Conservation (phyloP, 1,139 yeast species). For the Magnusiomyces paraingens region DNA sequence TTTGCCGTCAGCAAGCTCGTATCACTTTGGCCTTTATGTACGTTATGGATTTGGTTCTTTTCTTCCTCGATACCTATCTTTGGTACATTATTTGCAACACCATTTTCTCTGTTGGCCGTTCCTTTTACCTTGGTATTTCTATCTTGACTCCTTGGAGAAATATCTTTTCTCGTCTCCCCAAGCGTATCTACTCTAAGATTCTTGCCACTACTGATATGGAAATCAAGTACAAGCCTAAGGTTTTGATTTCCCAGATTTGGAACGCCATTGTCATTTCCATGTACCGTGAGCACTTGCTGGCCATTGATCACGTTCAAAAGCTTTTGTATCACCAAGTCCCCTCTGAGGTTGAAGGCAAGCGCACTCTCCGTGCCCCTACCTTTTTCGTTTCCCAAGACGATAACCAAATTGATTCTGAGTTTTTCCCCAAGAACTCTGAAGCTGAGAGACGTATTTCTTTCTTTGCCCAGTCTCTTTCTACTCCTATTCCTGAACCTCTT, state of each 20-base stretch:
- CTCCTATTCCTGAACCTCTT: slow-evolving; percentile 96
- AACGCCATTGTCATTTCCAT: slow-evolving; percentile 95
- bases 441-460: slow-evolving; percentile 99
- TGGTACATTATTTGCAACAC: slow-evolving; percentile 97
- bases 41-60: slow-evolving; percentile 83
- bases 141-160: slow-evolving; percentile 99
- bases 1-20: slow-evolving; percentile 82
- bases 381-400: slow-evolving; percentile 98
- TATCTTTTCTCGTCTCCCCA: slow-evolving; percentile 93
- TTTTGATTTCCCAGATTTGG: slow-evolving; percentile 96
- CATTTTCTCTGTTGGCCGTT: slow-evolving; percentile 91
- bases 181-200: slow-evolving; percentile 95
- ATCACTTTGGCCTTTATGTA: slow-evolving; percentile 88
- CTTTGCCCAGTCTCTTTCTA: slow-evolving; percentile 97
- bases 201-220: slow-evolving; percentile 99
- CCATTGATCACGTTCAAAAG: slow-evolving; percentile 97
- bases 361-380: slow-evolving; percentile 97
- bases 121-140: slow-evolving; percentile 96
- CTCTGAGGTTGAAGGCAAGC: slow-evolving; percentile 85
- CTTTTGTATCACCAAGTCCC: slow-evolving; percentile 97
- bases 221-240: slow-evolving; percentile 97
- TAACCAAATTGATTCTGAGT: slow-evolving; percentile 88
- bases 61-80: slow-evolving; percentile 97
- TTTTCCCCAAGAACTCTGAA: slow-evolving; percentile 92
- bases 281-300: slow-evolving; percentile 96